Conservation (phyloP, 164 flowering plant species). For the Litsea cubeba region DNA sequence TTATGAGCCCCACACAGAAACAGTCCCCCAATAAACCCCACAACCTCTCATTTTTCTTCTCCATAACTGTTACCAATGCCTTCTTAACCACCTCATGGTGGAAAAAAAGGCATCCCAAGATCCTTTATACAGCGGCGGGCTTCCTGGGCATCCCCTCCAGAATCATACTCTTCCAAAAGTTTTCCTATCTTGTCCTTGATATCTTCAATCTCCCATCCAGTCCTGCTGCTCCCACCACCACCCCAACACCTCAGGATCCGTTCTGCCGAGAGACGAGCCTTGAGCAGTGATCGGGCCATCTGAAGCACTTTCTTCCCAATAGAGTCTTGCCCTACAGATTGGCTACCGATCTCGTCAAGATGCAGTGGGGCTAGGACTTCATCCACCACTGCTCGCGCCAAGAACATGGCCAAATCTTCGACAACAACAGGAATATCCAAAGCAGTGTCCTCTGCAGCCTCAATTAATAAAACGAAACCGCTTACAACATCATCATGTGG, state of each 20-base stretch:
- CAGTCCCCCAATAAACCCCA: constrained; percentile 48
- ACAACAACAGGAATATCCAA: constrained; percentile 61
- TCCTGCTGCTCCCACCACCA: constrained; percentile 49
- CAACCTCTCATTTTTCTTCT: constrained; percentile 45
- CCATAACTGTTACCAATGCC: constrained; percentile 51
- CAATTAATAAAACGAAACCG: constrained; percentile 64
- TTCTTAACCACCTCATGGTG: constrained; percentile 87
- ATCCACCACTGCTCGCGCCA: constrained; percentile 80
- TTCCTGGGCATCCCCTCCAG: constrained; percentile 63
- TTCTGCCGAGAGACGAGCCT: constrained; percentile 62
- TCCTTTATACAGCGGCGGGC: constrained; percentile 72
- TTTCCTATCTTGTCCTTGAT: constrained; percentile 59
- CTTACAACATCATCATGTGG: constrained; percentile 59
- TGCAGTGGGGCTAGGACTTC: constrained; percentile 76
- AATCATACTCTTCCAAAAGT: constrained; percentile 66
- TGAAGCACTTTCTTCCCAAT: constrained; percentile 50
- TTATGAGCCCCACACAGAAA: constrained; percentile 48
- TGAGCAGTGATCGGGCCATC: constrained; percentile 58
- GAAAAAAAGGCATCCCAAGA: constrained; percentile 73
- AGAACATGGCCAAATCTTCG: constrained; percentile 74
- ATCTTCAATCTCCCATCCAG: constrained; percentile 65
- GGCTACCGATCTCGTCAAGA: constrained; percentile 56
- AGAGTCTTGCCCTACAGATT: constrained; percentile 31
- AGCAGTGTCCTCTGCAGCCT: constrained; percentile 77
- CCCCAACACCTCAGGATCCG: constrained; percentile 63